Conservation (phyloP, 2,329 filamentous ascomycete species). For the Stenocarpella maydis region DNA sequence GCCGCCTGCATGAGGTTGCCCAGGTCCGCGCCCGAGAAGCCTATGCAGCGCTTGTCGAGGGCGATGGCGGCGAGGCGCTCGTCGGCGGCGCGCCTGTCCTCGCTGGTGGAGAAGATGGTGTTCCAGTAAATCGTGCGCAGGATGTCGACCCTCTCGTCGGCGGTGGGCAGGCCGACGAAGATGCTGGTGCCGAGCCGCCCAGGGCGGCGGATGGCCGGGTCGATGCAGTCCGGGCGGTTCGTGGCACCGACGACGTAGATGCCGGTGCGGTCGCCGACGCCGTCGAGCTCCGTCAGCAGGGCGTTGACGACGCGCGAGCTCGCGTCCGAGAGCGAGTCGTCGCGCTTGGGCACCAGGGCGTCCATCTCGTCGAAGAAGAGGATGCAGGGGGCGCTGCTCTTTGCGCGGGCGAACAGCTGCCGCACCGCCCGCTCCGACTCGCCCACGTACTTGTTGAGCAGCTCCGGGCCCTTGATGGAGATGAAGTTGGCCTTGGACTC, state of each 20-base stretch:
- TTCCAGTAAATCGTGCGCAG: slow-evolving; percentile 71
- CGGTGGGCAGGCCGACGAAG: slow-evolving; percentile 85
- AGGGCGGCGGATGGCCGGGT: slow-evolving; percentile 91
- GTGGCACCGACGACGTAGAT: slow-evolving; percentile 96
- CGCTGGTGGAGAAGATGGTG: slow-evolving; percentile 57
- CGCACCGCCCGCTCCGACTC: slow-evolving; percentile 94
- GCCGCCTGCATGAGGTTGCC: slow-evolving; percentile 57
- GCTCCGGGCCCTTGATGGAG: slow-evolving; percentile 93
- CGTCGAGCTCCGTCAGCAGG: slow-evolving; percentile 92
- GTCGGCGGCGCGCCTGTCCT: background rate
- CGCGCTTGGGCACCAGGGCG: slow-evolving; percentile 85
- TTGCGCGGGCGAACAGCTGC: slow-evolving; percentile 88
- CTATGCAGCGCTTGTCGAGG: slow-evolving; percentile 70
- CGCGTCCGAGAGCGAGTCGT: slow-evolving; percentile 76
- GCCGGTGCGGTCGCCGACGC: slow-evolving; percentile 78
- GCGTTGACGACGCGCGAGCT: slow-evolving; percentile 93
- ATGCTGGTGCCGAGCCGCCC: slow-evolving; percentile 88
- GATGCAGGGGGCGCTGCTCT: slow-evolving; percentile 88
- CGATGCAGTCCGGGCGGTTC: slow-evolving; percentile 95
- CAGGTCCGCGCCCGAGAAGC: slow-evolving; percentile 78
- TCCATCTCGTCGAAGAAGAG: slow-evolving; percentile 99
- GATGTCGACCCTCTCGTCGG: slow-evolving; percentile 82
- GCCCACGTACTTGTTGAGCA: slow-evolving; percentile 97
- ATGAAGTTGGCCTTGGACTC: slow-evolving; percentile 98
- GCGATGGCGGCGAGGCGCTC: slow-evolving; percentile 68